A percentile compares a stretch with the other conserved stretches of the same genome.
These are phyloP conservation scores for Saprolegnia diclina DNA, from an alignment of 352 stramenopile genomes.

Conservation along the genomic window DNA sequence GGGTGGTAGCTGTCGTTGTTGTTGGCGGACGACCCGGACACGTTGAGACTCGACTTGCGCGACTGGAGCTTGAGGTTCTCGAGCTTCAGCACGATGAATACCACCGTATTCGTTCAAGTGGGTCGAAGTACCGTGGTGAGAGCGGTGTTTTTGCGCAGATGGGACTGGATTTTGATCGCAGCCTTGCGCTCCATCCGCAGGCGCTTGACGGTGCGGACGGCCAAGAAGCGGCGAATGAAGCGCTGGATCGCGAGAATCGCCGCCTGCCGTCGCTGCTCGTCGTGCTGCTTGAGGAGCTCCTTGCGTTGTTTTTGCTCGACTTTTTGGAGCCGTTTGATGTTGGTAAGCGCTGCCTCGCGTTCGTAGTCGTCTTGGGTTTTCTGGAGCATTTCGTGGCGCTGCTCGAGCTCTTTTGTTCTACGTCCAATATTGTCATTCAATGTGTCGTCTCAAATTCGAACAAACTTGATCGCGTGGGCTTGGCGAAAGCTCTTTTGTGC, in stretches of 20 bases:
- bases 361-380: conserved; percentile 22
- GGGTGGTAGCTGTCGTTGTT: conserved; percentile 21
- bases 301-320: conserved; percentile 18
- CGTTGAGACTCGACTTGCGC: conserved; percentile 22
- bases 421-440: background rate
- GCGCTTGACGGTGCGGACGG: background rate
- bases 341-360: conserved; percentile 2
- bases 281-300: conserved; percentile 12
- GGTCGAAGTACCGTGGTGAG: conserved; percentile 1
- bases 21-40: background rate
- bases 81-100: background rate
- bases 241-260: conserved; percentile 2
- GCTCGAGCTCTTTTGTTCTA: conserved; percentile 9
- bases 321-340: conserved; percentile 9
- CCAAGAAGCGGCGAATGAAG: background rate
- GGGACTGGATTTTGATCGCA: conserved; percentile 25
- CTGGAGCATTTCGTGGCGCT: conserved; percentile 10
- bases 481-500: conserved; percentile 13
- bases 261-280: background rate
- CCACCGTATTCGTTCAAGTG: background rate
- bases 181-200: conserved; percentile 11
- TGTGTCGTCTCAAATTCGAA: too few species aligned
- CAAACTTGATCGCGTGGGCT: too few species aligned
- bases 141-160: conserved; percentile 19
- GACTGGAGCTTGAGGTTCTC: conserved; percentile 23